Conservation (phyloP, 306 rosid genomes). For the Quercus cerris region DNA sequence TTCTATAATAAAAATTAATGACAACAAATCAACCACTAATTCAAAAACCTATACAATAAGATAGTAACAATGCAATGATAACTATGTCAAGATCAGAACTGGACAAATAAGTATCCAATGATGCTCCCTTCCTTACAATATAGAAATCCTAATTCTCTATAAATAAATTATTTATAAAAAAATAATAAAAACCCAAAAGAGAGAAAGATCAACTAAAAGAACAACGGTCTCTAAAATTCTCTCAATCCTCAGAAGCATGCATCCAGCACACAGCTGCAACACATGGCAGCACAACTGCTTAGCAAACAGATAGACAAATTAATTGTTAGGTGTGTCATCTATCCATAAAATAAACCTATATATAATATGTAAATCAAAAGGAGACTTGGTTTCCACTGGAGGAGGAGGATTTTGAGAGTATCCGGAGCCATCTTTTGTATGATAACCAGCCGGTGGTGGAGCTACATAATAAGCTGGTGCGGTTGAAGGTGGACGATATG, state of each 20-base stretch:
- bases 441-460: slow-evolving; percentile 68
- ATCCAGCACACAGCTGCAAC: slow-evolving; percentile 54
- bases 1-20: too few relatives aligned
- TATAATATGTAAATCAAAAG: neutral
- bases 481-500: slow-evolving; percentile 36
- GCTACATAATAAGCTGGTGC: slow-evolving; percentile 29
- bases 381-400: slow-evolving; percentile 44
- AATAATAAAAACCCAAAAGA: too few relatives aligned
- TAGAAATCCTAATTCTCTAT: neutral
- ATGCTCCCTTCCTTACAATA: neutral
- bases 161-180: neutral
- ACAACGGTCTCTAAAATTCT: neutral
- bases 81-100: too few relatives aligned
- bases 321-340: neutral
- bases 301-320: neutral
- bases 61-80: neutral
- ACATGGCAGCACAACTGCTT: slow-evolving; percentile 37
- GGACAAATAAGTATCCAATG: neutral
- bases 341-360: neutral
- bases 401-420: slow-evolving; percentile 20
- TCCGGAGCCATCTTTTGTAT: slow-evolving; percentile 38
- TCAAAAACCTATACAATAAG: neutral
- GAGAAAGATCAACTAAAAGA: neutral
- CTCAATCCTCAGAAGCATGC: slow-evolving; percentile 49
- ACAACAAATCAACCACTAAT: neutral